These are phyloP conservation scores for Mycena chlorophos DNA, from an alignment of 768 basidiomycete genomes.

Conservation along the genomic window DNA sequence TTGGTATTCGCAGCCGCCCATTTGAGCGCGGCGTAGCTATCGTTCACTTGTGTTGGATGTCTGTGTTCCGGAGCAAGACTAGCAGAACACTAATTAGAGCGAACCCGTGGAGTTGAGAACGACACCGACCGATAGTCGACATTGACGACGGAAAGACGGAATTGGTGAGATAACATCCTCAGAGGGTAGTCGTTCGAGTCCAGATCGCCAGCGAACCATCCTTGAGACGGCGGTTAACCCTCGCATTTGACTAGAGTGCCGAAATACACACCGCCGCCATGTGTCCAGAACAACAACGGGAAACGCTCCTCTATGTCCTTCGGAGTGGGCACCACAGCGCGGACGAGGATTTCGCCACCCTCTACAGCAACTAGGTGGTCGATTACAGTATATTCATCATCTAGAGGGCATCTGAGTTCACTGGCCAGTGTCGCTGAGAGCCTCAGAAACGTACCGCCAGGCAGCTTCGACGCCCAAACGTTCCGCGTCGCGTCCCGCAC, in stretches of 20 bases:
- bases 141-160: constrained; percentile 14
- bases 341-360: neutral
- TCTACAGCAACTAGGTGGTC: neutral
- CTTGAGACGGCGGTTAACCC: no score
- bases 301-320: neutral
- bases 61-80: constrained; percentile 14
- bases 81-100: neutral
- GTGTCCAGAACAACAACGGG: constrained; percentile 17
- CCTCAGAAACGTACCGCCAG: no score
- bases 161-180: constrained; percentile 9
- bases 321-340: neutral
- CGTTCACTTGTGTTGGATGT: constrained; percentile 11
- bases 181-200: constrained; percentile 17
- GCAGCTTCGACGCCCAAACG: no score
- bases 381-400: neutral
- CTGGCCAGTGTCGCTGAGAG: no score
- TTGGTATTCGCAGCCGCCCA: neutral
- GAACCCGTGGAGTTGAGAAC: neutral
- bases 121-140: constrained; percentile 19
- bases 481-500: no score
- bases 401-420: no score
- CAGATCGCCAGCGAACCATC: constrained; percentile 5
- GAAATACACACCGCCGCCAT: constrained; percentile 22
- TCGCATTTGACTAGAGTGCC: no score
- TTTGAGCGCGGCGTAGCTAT: constrained; percentile 15